Conservation (phyloP, 352 stramenopile species). For the Globisporangium spinosum region DNA sequence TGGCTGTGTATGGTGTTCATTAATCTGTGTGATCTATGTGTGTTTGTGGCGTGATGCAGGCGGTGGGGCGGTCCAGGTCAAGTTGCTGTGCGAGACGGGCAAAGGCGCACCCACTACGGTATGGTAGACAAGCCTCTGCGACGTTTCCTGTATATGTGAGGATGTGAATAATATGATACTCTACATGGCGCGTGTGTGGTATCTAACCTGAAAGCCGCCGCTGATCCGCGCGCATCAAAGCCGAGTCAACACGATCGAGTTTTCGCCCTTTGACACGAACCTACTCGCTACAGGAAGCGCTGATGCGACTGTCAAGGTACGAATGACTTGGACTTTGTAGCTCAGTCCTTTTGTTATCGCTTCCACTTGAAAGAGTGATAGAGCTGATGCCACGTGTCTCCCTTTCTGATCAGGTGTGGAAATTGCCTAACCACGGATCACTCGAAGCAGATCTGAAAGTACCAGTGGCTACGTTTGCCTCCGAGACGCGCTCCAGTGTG, state of each 20-base stretch:
- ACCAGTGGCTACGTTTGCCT: conserved; percentile 16
- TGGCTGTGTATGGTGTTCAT: not conserved
- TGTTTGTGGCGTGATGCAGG: conserved; percentile 14
- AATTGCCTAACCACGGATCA: conserved; percentile 25
- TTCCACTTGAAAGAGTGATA: not conserved
- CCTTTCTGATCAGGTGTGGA: conserved; percentile 41
- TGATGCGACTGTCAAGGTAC: conserved; percentile 47
- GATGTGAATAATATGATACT: not conserved
- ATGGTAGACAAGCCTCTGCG: not conserved
- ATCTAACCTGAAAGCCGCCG: conserved; percentile 27
- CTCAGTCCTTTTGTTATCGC: not conserved
- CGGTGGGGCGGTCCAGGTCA: conserved; percentile 61
- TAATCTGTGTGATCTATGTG: not conserved
- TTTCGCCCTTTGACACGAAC: conserved; percentile 47
- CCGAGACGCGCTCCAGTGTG: conserved; percentile 24
- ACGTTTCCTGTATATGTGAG: not conserved
- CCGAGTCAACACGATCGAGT: conserved; percentile 61
- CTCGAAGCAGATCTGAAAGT: conserved; percentile 31
- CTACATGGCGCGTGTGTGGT: not conserved
- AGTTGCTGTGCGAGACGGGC: conserved; percentile 41
- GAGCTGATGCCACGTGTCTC: not conserved
- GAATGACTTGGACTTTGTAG: not conserved
- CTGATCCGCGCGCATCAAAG: conserved; percentile 58
- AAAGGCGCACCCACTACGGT: conserved; percentile 30
- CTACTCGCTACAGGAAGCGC: conserved; percentile 58